phyloP scores from a whole-genome alignment of 148 eudicot genomes.

The Vaccinium macrocarpon region DNA sequence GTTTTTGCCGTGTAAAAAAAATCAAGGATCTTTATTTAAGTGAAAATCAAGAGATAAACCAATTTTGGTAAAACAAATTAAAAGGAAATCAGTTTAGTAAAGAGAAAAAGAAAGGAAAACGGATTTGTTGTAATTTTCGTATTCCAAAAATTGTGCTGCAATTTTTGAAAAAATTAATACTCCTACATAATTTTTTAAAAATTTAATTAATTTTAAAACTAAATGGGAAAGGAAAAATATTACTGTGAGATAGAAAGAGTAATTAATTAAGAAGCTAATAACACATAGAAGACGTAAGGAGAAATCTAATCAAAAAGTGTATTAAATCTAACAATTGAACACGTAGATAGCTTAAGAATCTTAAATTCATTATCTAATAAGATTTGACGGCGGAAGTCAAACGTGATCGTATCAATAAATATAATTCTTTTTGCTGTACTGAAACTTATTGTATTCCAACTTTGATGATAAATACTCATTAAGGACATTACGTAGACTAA shows the following conservation, averaged over 20 bases:
- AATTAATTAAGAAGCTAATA: neutral
- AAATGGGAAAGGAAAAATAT: neutral
- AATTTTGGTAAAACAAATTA: too few species aligned
- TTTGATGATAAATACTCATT: slow-evolving; percentile 15
- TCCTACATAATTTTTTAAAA: too few species aligned
- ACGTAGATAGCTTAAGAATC: slow-evolving; percentile 6
- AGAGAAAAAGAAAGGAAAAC: too few species aligned
- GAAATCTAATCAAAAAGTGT: neutral
- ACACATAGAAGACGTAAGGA: neutral
- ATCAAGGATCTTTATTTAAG: too few species aligned
- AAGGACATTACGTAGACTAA: slow-evolving; percentile 7
- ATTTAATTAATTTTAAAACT: too few species aligned
- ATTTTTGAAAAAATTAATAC: too few species aligned
- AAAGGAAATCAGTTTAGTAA: too few species aligned
- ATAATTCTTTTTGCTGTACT: neutral
- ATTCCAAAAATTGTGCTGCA: too few species aligned
- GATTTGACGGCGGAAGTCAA: slow-evolving; percentile 20
- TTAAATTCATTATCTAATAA: neutral
- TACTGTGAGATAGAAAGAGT: neutral
- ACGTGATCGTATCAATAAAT: neutral
- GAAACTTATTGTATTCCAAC: neutral
- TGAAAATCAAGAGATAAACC: too few species aligned
- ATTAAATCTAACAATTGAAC: neutral
- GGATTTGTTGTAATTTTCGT: too few species aligned
- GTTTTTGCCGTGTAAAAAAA: too few species aligned